Conservation (phyloP, 164 flowering plant species). For the Vitis amurensis region DNA sequence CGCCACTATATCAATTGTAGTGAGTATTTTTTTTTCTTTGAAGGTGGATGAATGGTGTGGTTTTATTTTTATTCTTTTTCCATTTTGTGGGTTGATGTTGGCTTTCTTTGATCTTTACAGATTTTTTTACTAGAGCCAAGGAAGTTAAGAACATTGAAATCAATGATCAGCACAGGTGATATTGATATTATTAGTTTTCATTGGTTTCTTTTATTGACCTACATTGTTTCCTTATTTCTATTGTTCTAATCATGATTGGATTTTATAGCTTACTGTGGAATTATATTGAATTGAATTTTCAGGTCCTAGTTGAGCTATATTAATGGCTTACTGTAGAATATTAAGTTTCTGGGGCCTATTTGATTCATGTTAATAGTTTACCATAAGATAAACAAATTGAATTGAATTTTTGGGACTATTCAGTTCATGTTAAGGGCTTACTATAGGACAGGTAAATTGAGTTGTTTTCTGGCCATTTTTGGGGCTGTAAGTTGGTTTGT, state of each 20-base stretch:
- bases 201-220: background rate
- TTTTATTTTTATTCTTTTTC: background rate
- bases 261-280: too few species aligned
- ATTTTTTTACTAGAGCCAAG: constrained; percentile 54
- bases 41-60: background rate
- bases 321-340: too few species aligned
- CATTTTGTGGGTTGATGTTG: background rate
- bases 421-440: too few species aligned
- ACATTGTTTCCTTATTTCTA: background rate
- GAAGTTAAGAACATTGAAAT: constrained; percentile 42
- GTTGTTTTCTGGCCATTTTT: too few species aligned
- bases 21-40: background rate
- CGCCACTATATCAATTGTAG: background rate
- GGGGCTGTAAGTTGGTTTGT: too few species aligned
- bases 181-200: background rate
- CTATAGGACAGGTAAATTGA: too few species aligned
- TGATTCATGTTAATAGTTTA: too few species aligned
- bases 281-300: too few species aligned
- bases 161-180: constrained; percentile 56
- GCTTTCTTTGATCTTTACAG: constrained; percentile 23
- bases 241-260: background rate
- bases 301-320: too few species aligned
- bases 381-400: too few species aligned
- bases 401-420: too few species aligned
- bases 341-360: too few species aligned